Conservation (phyloP, 148 eudicot species). For the Rhododendron simsii region DNA sequence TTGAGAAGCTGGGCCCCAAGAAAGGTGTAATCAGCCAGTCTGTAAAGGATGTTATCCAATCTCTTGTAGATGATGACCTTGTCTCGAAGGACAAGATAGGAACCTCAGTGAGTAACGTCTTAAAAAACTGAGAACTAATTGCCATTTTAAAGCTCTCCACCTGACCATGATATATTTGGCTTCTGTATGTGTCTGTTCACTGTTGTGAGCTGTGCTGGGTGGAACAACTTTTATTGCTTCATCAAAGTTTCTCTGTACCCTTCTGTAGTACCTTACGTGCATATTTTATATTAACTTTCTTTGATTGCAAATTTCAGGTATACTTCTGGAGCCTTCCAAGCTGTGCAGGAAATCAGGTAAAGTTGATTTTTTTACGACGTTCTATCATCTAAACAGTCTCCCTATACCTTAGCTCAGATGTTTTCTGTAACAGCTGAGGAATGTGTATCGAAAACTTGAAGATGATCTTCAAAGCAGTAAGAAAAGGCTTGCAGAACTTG, state of each 20-base stretch:
- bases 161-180: background rate
- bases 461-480: constrained; percentile 68
- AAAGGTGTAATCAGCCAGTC: constrained; percentile 96
- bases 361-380: background rate
- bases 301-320: constrained; percentile 38
- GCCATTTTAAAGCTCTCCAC: constrained; percentile 6
- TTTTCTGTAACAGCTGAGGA: constrained; percentile 59
- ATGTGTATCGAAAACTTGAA: constrained; percentile 62
- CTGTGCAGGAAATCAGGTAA: constrained; percentile 98
- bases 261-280: background rate
- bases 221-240: background rate
- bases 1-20: constrained; percentile 94
- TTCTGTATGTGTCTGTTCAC: too few relatives aligned
- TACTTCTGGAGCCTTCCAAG: constrained; percentile 99
- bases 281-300: background rate
- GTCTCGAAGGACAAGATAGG: constrained; percentile 94
- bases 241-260: constrained; percentile 3
- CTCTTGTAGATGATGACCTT: constrained; percentile 97
- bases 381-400: background rate
- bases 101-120: constrained; percentile 64
- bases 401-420: background rate
- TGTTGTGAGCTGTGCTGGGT: background rate
- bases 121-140: constrained; percentile 1
- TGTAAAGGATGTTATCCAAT: constrained; percentile 92
- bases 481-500: constrained; percentile 61